Conservation (phyloP, 129 eudicot species). For the Flaveria bidentis region DNA sequence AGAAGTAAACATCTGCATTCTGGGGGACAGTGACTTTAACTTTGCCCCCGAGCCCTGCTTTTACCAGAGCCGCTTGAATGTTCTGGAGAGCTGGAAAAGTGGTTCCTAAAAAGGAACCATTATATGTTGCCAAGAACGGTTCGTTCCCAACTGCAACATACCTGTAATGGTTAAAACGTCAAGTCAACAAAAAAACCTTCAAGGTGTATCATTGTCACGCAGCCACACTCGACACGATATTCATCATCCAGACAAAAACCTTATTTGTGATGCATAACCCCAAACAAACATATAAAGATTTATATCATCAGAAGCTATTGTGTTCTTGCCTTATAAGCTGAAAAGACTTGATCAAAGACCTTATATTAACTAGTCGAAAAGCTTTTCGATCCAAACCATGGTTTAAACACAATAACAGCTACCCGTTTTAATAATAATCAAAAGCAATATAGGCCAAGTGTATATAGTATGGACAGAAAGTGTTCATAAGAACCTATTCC, state of each 20-base stretch:
- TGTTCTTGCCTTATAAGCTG: background rate
- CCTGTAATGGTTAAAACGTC: slow-evolving; percentile 34
- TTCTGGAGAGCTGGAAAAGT: slow-evolving; percentile 75
- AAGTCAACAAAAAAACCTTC: slow-evolving; percentile 4
- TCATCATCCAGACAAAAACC: background rate
- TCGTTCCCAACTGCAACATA: slow-evolving; percentile 96
- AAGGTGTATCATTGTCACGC: background rate
- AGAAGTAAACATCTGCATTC: slow-evolving; percentile 84
- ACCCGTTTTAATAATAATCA: background rate
- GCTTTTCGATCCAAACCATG: background rate
- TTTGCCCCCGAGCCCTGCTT: slow-evolving; percentile 63
- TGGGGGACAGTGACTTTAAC: slow-evolving; percentile 80
- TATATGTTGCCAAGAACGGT: slow-evolving; percentile 66
- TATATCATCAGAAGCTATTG: background rate
- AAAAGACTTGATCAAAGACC: background rate
- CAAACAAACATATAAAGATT: background rate
- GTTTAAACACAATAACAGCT: slow-evolving; percentile 1
- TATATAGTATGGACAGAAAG: slow-evolving; percentile 14
- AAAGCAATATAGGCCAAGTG: slow-evolving; percentile 7
- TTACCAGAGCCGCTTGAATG: slow-evolving; percentile 74
- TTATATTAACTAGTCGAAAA: background rate
- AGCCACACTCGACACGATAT: no score
- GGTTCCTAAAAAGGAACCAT: slow-evolving; percentile 62
- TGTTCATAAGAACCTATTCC: slow-evolving; percentile 19
- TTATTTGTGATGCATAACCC: background rate